These are phyloP conservation scores for Quercus berberidifolia DNA, from an alignment of 306 rosid genomes.

Conservation along the genomic window DNA sequence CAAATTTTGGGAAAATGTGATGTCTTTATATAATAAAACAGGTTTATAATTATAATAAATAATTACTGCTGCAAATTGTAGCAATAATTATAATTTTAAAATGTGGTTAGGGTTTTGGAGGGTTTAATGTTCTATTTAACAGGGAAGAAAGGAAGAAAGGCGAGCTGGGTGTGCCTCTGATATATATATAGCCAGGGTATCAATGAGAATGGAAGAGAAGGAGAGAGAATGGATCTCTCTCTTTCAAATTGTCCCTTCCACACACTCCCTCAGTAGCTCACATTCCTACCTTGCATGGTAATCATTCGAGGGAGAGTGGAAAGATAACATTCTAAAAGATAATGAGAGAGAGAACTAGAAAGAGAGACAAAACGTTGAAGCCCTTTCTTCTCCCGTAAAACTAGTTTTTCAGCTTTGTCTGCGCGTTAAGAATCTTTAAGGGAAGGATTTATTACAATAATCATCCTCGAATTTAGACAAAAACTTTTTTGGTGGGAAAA, in stretches of 20 bases:
- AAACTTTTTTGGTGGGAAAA: slow-evolving; percentile 26
- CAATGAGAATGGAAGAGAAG: background rate
- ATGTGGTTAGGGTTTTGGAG: slow-evolving; percentile 31
- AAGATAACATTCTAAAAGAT: background rate
- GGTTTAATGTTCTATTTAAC: slow-evolving; percentile 6
- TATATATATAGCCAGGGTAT: background rate
- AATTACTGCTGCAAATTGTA: no score
- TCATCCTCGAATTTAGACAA: slow-evolving; percentile 15
- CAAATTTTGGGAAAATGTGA: slow-evolving; percentile 37
- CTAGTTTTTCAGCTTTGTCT: slow-evolving; percentile 10
- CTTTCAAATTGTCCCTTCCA: slow-evolving; percentile 25
- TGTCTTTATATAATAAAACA: slow-evolving; percentile 36
- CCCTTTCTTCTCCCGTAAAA: slow-evolving; percentile 20
- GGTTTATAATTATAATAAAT: background rate
- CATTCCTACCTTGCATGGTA: slow-evolving; percentile 55
- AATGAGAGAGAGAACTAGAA: background rate
- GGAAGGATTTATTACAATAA: slow-evolving; percentile 25
- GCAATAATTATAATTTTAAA: slow-evolving; percentile 6
- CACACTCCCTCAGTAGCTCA: slow-evolving; percentile 29
- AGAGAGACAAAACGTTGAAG: slow-evolving; percentile 4
- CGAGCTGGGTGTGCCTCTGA: background rate
- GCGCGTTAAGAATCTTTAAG: slow-evolving; percentile 56
- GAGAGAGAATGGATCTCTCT: slow-evolving; percentile 5
- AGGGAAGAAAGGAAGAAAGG: slow-evolving; percentile 3
- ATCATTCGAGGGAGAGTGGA: slow-evolving; percentile 30